A percentile compares a stretch with the other conserved stretches of the same genome.
Evolutionary conservation across 768 basidiomycete genomes (phyloP).

Genomic region (Trametes cingulata): DNA sequence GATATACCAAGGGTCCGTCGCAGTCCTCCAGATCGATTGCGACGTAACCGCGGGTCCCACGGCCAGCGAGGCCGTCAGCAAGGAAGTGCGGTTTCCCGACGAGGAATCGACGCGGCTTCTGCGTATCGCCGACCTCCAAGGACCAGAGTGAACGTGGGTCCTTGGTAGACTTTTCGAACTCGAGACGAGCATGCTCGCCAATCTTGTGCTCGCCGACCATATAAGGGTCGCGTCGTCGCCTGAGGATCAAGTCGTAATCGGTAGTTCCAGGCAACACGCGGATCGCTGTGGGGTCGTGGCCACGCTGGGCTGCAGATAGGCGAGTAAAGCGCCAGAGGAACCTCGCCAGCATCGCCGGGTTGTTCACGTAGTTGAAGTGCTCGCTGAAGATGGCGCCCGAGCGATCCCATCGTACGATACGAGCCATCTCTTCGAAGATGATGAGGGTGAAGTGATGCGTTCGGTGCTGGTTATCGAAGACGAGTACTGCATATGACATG

Average conservation of each 20-base stretch:
- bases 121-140: neutral
- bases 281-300: neutral
- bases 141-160: neutral
- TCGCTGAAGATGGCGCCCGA: neutral
- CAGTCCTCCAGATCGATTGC: neutral
- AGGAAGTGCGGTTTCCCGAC: neutral
- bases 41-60: constrained; percentile 1
- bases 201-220: neutral
- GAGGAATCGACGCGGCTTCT: neutral
- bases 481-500: neutral
- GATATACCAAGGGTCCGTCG: neutral
- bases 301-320: neutral
- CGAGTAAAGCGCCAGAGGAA: constrained; percentile 8
- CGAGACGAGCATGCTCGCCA: neutral
- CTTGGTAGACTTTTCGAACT: neutral
- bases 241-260: neutral
- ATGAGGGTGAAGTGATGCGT: neutral
- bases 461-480: constrained; percentile 6
- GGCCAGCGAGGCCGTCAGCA: neutral
- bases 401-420: constrained; percentile 9
- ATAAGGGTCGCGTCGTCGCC: neutral
- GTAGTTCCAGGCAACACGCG: neutral
- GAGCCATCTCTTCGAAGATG: neutral
- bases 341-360: neutral
- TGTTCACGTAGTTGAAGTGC: constrained; percentile 4